A percentile compares a stretch with the other conserved stretches of the same genome.
Evolutionary conservation across 306 rosid species (phyloP).

Genomic region (Cicer bijugum): DNA sequence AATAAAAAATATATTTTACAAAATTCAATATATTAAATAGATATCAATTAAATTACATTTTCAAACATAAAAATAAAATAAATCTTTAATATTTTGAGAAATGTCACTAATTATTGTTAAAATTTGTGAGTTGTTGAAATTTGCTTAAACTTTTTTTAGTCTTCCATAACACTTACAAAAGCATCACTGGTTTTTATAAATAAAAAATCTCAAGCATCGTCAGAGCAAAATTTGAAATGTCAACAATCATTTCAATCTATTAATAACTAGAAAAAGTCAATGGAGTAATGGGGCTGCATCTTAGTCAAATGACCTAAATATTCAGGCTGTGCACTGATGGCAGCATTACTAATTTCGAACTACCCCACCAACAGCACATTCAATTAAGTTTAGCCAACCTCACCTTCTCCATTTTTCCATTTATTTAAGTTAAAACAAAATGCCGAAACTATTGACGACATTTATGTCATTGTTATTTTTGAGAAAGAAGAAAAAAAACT

Average conservation of each 20-base stretch:
- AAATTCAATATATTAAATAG: no score
- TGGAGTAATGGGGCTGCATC: conserved; percentile 45
- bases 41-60: no score
- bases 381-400: conserved; percentile 42
- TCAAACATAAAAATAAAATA: no score
- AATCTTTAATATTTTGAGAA: no score
- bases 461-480: no score
- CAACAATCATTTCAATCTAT: conserved; percentile 33
- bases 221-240: conserved; percentile 38
- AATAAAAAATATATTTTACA: no score
- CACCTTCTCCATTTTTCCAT: conserved; percentile 8
- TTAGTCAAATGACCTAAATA: conserved; percentile 55
- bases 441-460: conserved; percentile 35
- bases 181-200: not conserved
- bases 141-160: no score
- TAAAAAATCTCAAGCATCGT: conserved; percentile 36
- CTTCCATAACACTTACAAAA: not conserved
- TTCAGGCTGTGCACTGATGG: conserved; percentile 55
- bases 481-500: no score
- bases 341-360: conserved; percentile 56
- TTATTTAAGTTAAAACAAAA: conserved; percentile 5
- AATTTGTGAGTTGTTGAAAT: no score
- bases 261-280: conserved; percentile 44
- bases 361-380: conserved; percentile 62
- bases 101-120: no score